Evolutionary conservation across 108 stramenopile species (phyloP).

Genomic region (Fragilaria radians): DNA sequence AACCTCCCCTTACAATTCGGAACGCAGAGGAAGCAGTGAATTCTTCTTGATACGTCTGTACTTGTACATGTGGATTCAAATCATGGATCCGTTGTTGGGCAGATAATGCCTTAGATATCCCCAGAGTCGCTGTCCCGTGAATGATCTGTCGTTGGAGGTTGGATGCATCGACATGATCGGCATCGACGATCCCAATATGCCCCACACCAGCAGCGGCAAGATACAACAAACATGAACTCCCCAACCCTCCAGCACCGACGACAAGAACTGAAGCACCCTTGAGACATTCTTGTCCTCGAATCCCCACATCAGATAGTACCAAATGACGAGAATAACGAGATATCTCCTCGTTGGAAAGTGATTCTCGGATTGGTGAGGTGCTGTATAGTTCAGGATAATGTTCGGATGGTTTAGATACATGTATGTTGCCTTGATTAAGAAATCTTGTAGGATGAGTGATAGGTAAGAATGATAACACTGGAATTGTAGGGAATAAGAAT

Average conservation of each 20-base stretch:
- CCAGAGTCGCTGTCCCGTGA: conserved; percentile 79
- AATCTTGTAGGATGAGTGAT: too few species aligned
- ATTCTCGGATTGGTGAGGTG: too few species aligned
- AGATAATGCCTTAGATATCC: conserved; percentile 76
- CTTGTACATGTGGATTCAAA: conserved; percentile 81
- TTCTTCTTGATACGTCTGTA: conserved; percentile 62
- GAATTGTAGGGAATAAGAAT: too few species aligned
- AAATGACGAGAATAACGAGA: conserved; percentile 89
- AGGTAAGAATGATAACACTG: too few species aligned
- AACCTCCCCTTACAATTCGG: conserved; percentile 57
- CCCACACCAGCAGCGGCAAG: conserved; percentile 96
- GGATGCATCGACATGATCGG: conserved; percentile 87
- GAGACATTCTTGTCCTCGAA: conserved; percentile 65
- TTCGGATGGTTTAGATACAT: too few species aligned
- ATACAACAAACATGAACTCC: conserved; percentile 84
- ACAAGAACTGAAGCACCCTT: conserved; percentile 77
- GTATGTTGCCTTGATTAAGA: too few species aligned
- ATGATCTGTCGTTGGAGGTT: conserved; percentile 96
- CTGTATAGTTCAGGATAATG: too few species aligned
- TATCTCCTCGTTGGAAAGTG: conserved; percentile 55
- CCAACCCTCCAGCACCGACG: conserved; percentile 95
- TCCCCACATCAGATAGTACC: conserved; percentile 75
- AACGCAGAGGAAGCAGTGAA: conserved; percentile 70
- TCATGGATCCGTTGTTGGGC: conserved; percentile 57
- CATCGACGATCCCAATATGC: conserved; percentile 86